phyloP scores from a whole-genome alignment of 192 early-diverging fungal genomes.

The Linnemannia zychae region DNA sequence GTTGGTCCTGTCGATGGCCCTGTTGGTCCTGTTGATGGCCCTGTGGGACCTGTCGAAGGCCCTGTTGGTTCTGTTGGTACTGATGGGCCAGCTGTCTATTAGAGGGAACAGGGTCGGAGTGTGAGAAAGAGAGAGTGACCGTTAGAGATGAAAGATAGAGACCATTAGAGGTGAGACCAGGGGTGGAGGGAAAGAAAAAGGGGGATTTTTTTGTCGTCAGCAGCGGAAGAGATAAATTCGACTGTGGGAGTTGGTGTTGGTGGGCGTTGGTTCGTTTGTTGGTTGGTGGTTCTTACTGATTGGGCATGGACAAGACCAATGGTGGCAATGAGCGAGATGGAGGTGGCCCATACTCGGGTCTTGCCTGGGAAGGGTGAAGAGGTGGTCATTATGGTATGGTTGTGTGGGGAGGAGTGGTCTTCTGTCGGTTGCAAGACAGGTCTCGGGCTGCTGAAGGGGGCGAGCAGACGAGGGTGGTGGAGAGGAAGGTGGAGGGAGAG shows the following conservation, averaged over 20 bases:
- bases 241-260: no score
- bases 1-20: no score
- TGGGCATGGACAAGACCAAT: conserved; percentile 34
- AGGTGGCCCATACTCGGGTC: conserved; percentile 10
- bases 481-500: not conserved
- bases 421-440: conserved; percentile 1
- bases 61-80: no score
- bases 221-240: no score
- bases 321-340: conserved; percentile 21
- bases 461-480: not conserved
- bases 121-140: not conserved
- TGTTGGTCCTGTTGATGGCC: no score
- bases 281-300: not conserved
- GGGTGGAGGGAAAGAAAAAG: not conserved
- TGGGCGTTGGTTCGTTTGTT: no score
- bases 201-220: no score
- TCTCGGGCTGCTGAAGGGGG: not conserved
- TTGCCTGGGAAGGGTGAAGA: not conserved
- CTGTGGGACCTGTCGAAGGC: no score
- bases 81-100: no score
- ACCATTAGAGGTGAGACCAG: conserved; percentile 1
- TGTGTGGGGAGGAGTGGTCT: not conserved
- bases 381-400: not conserved
- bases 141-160: not conserved
- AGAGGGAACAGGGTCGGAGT: conserved; percentile 3